Evolutionary conservation across 257 asterid species (phyloP).

Genomic region (Anisodus tanguticus): DNA sequence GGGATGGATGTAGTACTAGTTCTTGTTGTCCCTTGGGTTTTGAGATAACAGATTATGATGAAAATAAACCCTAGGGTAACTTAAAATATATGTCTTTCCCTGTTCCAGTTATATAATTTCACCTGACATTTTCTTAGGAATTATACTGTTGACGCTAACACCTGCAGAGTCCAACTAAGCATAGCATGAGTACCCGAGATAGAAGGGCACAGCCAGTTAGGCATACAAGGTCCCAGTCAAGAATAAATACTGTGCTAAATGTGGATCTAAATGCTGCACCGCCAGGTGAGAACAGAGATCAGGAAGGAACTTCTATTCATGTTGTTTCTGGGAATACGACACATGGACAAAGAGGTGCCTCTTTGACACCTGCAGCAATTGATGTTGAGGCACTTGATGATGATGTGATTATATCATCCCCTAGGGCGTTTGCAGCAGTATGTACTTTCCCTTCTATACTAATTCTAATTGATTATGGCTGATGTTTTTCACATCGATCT

Average conservation of each 20-base stretch:
- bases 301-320: conserved; percentile 39
- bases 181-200: conserved; percentile 41
- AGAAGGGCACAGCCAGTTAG: conserved; percentile 28
- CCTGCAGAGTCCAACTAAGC: neutral
- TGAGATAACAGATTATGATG: neutral
- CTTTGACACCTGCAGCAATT: conserved; percentile 39
- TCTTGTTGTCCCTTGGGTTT: neutral
- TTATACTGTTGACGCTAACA: neutral
- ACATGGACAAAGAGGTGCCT: conserved; percentile 20
- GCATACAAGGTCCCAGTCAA: conserved; percentile 33
- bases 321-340: conserved; percentile 13
- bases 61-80: neutral
- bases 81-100: conserved; percentile 3
- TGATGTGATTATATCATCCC: conserved; percentile 52
- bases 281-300: conserved; percentile 36
- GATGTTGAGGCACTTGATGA: conserved; percentile 52
- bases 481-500: conserved; percentile 20
- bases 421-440: conserved; percentile 51
- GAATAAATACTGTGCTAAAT: conserved; percentile 33
- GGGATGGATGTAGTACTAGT: neutral
- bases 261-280: conserved; percentile 46
- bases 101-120: neutral
- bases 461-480: neutral
- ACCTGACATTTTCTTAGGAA: conserved; percentile 4
- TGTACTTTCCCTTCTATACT: neutral